Evolutionary conservation across 345 rosid genomes (phyloP), one percentile per base, ranked within the genome.

Genomic region (Eucalyptus leucophloia): DNA sequence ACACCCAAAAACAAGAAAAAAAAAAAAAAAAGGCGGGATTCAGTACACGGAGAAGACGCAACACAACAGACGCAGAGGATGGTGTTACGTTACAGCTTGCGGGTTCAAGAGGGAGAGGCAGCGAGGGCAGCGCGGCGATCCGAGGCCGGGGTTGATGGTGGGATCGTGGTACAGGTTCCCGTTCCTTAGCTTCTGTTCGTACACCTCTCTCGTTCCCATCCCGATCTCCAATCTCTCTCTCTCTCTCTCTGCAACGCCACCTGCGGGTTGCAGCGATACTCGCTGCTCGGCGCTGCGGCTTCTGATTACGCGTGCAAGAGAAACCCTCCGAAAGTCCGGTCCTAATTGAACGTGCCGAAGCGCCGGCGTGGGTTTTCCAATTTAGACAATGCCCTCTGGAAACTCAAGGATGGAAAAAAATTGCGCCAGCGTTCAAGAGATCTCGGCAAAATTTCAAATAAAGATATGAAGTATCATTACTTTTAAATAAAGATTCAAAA

Each of bases 81-180:
- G 85, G 12, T 1, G 83, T 72, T 32, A 45, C 21, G 86, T 89
- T 94, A 97, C 99, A 21, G 95, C 86, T 88, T 93, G 91, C 88
- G 96, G 97, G 93, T 90, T 58, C 69, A 98, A 67, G 94, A 96
- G 97, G 88, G 99, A 97, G 88, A 98, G 98, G 26, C 99, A 98
- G 26, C 98, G 99, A 47, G 99, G 98, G 91, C 98, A 98, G 7
- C 99, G 99, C 91, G 98, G 94, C 7, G 96, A 93, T 44, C 98
- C 99, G 67, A 98, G 96, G 87, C 99, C 98, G 26, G 97, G 99
- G 32, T 95, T 95, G 90, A 95, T 95, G 32, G 99, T 97, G 34
- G 99, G 98, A 92, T 97, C 99, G 90, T 96, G 95, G 90, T 94
- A 77, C 26, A 96, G 92, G 87, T 96, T 95, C 45, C 98, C 97